A percentile compares a stretch with the other conserved stretches of the same genome.
Evolutionary conservation across 2,329 filamentous ascomycete species (phyloP).

Genomic region (Keithomyces neogunnii): DNA sequence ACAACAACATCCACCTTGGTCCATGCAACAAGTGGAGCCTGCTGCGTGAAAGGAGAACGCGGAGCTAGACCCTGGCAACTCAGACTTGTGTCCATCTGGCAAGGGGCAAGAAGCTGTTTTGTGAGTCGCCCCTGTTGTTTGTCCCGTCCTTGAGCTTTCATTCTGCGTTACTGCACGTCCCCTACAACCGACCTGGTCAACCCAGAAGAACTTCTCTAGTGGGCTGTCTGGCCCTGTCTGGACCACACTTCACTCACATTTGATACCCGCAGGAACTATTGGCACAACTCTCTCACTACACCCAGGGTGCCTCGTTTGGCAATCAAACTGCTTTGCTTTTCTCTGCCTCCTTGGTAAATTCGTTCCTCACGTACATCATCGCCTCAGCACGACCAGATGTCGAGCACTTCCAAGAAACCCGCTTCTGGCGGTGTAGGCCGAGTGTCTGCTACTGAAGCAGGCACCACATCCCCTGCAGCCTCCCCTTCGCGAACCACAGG

Average conservation of each 20-base stretch:
- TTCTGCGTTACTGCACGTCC: background rate
- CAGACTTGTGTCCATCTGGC: too few species aligned
- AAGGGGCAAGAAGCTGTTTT: too few species aligned
- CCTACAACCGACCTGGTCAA: background rate
- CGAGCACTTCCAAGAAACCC: slow-evolving; percentile 44
- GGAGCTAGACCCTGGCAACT: background rate
- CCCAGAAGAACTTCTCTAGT: background rate
- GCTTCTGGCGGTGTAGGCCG: slow-evolving; percentile 38
- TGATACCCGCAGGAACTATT: background rate
- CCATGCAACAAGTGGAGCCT: background rate
- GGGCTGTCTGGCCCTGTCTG: too few species aligned
- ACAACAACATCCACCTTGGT: background rate
- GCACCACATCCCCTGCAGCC: slow-evolving; percentile 20
- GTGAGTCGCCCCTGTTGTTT: too few species aligned
- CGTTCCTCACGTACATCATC: background rate
- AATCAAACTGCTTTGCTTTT: background rate
- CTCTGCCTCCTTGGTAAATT: background rate
- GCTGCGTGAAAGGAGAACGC: background rate
- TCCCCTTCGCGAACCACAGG: slow-evolving; percentile 30
- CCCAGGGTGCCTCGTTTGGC: background rate
- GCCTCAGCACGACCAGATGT: slow-evolving; percentile 30
- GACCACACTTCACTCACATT: background rate
- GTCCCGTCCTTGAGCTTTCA: background rate
- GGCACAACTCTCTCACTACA: background rate
- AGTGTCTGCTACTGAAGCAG: slow-evolving; percentile 31